A percentile compares a stretch with the other conserved stretches of the same genome.
These are phyloP conservation scores for Komagataea norvegica DNA, from an alignment of 1,139 yeast genomes.

Conservation along the genomic window DNA sequence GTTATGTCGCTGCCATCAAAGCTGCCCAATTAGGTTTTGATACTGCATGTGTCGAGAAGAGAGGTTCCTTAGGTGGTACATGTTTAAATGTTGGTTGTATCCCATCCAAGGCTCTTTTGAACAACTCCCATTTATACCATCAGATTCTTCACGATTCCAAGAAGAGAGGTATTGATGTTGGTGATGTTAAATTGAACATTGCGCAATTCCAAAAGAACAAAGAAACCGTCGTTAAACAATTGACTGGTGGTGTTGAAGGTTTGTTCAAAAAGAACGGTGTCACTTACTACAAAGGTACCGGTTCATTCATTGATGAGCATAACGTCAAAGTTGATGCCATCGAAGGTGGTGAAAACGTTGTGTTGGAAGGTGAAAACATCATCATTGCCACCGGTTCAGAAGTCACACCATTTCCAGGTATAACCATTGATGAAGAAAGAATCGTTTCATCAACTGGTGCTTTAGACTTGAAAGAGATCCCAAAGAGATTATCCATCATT, in stretches of 20 bases:
- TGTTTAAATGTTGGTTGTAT: conserved; percentile 98
- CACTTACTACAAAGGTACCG: conserved; percentile 89
- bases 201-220: conserved; percentile 85
- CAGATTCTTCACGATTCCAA: conserved; percentile 81
- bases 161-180: conserved; percentile 86
- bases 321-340: conserved; percentile 76
- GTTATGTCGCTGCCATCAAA: conserved; percentile 96
- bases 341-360: conserved; percentile 72
- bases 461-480: conserved; percentile 76
- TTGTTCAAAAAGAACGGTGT: conserved; percentile 95
- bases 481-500: conserved; percentile 86
- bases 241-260: conserved; percentile 92
- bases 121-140: conserved; percentile 92
- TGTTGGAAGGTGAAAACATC: conserved; percentile 75
- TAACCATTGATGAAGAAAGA: conserved; percentile 93
- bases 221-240: conserved; percentile 80
- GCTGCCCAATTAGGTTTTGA: conserved; percentile 94
- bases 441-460: conserved; percentile 97
- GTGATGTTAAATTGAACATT: conserved; percentile 70
- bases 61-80: conserved; percentile 96
- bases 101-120: conserved; percentile 92
- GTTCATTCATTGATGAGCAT: conserved; percentile 80
- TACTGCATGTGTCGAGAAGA: conserved; percentile 95
- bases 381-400: conserved; percentile 99
- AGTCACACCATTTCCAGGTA: conserved; percentile 98